phyloP scores from a whole-genome alignment of 1,139 yeast genomes.

The Sugiyamaella pinicola region DNA sequence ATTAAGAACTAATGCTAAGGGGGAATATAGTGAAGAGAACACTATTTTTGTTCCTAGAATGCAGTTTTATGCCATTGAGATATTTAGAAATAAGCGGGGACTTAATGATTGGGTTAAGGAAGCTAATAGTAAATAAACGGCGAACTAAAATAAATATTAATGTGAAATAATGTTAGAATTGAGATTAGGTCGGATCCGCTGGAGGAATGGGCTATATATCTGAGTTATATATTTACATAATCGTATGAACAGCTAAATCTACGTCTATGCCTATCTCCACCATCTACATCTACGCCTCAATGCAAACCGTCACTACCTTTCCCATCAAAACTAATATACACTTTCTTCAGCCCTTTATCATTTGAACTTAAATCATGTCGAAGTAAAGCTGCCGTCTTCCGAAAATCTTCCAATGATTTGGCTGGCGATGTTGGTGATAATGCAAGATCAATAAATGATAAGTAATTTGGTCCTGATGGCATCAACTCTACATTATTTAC shows the following conservation, averaged over 20 bases:
- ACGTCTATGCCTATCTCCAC: no score
- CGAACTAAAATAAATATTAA: background rate
- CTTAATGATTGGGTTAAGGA: slow-evolving; percentile 84
- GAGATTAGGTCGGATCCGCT: no score
- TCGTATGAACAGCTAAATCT: no score
- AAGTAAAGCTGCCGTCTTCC: slow-evolving; percentile 45
- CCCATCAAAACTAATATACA: slow-evolving; percentile 29
- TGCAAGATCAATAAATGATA: slow-evolving; percentile 23
- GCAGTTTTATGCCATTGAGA: slow-evolving; percentile 93
- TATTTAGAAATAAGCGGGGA: slow-evolving; percentile 87
- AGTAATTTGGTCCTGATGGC: slow-evolving; percentile 39
- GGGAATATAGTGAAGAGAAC: slow-evolving; percentile 79
- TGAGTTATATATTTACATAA: no score
- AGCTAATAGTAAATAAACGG: slow-evolving; percentile 20
- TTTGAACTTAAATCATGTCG: slow-evolving; percentile 39
- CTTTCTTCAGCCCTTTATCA: slow-evolving; percentile 42
- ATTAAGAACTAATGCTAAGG: slow-evolving; percentile 66
- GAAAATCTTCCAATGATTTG: slow-evolving; percentile 46
- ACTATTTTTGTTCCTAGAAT: slow-evolving; percentile 90
- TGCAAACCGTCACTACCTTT: background rate
- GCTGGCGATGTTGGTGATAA: slow-evolving; percentile 7
- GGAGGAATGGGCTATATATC: background rate
- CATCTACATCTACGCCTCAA: no score
- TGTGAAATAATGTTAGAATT: no score
- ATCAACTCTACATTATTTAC: slow-evolving; percentile 30